Evolutionary conservation across 108 stramenopile genomes (phyloP), one percentile per base, ranked within the genome.

Genomic region (Skeletonema tropicum): DNA sequence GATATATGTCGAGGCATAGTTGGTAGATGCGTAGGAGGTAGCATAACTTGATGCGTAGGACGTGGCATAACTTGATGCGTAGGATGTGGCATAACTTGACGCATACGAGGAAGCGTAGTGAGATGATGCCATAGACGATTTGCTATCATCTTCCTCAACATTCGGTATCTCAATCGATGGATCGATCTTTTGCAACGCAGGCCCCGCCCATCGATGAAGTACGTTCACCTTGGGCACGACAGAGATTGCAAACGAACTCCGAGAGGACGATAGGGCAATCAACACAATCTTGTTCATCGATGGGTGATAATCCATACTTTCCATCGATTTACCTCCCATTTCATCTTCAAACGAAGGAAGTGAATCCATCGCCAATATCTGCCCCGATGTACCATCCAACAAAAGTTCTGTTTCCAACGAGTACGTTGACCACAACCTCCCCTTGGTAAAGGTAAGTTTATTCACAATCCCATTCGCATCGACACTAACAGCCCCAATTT

Each of bases 401-500:
- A 97, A 72, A 81, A 95, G 96, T 61, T 95, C 97, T 6, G 88
- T 87, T 23, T 97, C 97, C 58, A 85, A 82, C 32, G 79, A 84
- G 52, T 92, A 96, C 26, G 87, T 78, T 13, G 79, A 67, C 89
- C 90, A 90, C 31, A 94, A 73, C 70, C 94, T 82, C 26, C 83
- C 89, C 36, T 86, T 90, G 30, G 85, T 58, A 77, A 97, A 95
- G 36, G 74, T 70, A 13, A 94, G 60, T 64, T 91, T 93, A 72
- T 94, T 94, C 45, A 97, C 97, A 25, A 96, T 69, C n/a, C 97
- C 97, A 23, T 82, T 76, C 9, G 90, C 90, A 74, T 95, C 94
- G 29, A 93, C 92, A 29, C 85, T 85, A 21, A 96, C 91, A 6
- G 90, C 75, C 57, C 60, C 85, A 68, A 79, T 89, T 71, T 74